These are phyloP conservation scores for Fusarium sp. DNA, from an alignment of 2,329 filamentous ascomycete genomes.

Conservation along the genomic window DNA sequence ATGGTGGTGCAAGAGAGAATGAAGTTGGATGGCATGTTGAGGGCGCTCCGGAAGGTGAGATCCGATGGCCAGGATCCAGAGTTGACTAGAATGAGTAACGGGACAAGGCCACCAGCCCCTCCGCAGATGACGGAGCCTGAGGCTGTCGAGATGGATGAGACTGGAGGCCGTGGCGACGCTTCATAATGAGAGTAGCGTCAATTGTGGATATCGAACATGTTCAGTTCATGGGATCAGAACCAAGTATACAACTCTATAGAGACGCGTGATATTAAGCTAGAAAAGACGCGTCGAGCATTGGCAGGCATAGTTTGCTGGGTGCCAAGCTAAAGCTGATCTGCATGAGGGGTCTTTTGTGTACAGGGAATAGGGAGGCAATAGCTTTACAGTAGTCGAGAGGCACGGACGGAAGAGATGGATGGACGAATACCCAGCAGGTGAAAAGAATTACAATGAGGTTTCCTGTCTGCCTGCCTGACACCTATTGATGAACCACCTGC, in stretches of 20 bases:
- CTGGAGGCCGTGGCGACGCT: constrained; percentile 29
- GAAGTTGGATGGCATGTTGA: constrained; percentile 80
- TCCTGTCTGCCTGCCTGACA: background rate
- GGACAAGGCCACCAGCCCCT: constrained; percentile 24
- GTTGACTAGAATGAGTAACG: constrained; percentile 25
- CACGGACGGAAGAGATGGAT: constrained; percentile 24
- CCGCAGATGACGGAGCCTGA: constrained; percentile 32
- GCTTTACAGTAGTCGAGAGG: background rate
- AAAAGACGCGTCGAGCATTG: constrained; percentile 36
- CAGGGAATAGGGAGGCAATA: background rate
- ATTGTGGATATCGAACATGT: constrained; percentile 25
- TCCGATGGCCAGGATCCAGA: constrained; percentile 22
- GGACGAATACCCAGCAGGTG: constrained; percentile 37
- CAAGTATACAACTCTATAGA: constrained; percentile 37
- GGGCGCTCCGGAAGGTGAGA: constrained; percentile 76
- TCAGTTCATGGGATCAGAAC: constrained; percentile 16
- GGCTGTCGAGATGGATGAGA: constrained; percentile 27
- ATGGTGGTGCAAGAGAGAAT: constrained; percentile 85
- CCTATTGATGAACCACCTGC: background rate
- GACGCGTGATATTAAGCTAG: constrained; percentile 41
- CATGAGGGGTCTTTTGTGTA: constrained; percentile 15
- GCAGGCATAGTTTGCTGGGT: constrained; percentile 17
- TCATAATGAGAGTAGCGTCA: constrained; percentile 24
- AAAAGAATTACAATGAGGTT: constrained; percentile 2
- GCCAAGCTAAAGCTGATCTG: constrained; percentile 20